Evolutionary conservation across 768 basidiomycete genomes (phyloP), one percentile per base, ranked within the genome.

Genomic region (Psilocybe cubensis): DNA sequence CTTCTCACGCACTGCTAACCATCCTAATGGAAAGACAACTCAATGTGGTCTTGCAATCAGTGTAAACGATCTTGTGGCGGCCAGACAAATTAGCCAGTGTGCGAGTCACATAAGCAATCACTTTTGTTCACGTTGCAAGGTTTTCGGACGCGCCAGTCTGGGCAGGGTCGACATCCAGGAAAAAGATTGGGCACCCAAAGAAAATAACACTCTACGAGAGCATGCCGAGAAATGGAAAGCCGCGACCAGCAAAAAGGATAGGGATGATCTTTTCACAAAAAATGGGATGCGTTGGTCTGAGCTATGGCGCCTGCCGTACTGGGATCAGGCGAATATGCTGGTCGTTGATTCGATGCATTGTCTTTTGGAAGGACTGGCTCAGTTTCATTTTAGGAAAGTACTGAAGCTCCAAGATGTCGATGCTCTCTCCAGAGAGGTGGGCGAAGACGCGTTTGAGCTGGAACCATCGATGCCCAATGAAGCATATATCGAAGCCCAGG

Each of bases 291-390:
- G 69, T 0, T 78, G 66, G 49, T 63, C 64, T 1, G 64, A 65
- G 43, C 57, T 65, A n/a, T 45, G 56, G 6, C 52, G 52, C 11
- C 65, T 79, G 5, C 70, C 72, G 0, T 77, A 78, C 60, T 77
- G 71, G 67, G 61, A 76, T 35, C 68, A 68, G 6, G 61, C 66
- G 4, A 24, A n/a, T 1, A 69, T 61, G 24, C 51, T 68, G 6
- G 59, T 74, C 1, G 59, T 77, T 14, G 76, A 80, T 53, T 44
- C 72, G 1, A 78, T 79, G 77, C 78, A 79, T 54, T 68, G 63
- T 14, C 60, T 79, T 0, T 68, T 72, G 27, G 66, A 77, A 0
- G 72, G 74, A 1, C 45, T 69, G 0, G 50, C 74, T 2, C 55
- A 66, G n/a, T 60, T 69, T 14, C 76, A 79, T 48, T 71, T 67